phyloP scores from a whole-genome alignment of 371 early-diverging fungal genomes.

The Mortierella sp. region DNA sequence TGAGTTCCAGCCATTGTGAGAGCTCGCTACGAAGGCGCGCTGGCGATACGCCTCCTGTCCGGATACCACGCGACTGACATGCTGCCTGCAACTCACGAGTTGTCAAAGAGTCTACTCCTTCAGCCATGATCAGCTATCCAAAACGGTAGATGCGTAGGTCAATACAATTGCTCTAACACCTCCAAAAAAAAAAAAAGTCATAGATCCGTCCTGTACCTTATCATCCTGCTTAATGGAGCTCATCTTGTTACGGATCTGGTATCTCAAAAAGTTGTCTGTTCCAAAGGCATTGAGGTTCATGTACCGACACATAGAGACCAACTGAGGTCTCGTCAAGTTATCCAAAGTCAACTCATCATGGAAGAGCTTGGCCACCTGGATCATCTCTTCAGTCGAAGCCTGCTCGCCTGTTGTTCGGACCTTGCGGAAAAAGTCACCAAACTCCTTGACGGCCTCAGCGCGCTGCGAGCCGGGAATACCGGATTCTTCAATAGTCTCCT shows the following conservation, averaged over 20 bases:
- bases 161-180: too few species aligned
- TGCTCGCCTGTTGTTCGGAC: constrained; percentile 88
- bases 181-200: background rate
- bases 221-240: constrained; percentile 91
- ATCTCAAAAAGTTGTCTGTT: constrained; percentile 93
- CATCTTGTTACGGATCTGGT: constrained; percentile 89
- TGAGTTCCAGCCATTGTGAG: constrained; percentile 94
- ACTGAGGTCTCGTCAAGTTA: constrained; percentile 93
- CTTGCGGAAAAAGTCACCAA: constrained; percentile 83
- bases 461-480: constrained; percentile 66
- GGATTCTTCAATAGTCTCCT: constrained; percentile 94
- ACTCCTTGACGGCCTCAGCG: constrained; percentile 78
- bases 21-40: constrained; percentile 89
- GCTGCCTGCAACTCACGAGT: constrained; percentile 89
- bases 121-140: constrained; percentile 75
- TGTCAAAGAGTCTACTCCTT: constrained; percentile 91
- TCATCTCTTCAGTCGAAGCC: constrained; percentile 84
- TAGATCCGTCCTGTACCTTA: constrained; percentile 54
- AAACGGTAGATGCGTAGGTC: too few species aligned
- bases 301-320: constrained; percentile 93
- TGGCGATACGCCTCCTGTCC: constrained; percentile 86
- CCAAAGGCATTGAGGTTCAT: constrained; percentile 96
- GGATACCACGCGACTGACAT: constrained; percentile 93
- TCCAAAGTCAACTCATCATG: constrained; percentile 94
- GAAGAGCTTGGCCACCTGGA: constrained; percentile 87